These are phyloP conservation scores for Ophiocordyceps sinensis DNA, from an alignment of 2,329 filamentous ascomycete genomes.

Conservation along the genomic window DNA sequence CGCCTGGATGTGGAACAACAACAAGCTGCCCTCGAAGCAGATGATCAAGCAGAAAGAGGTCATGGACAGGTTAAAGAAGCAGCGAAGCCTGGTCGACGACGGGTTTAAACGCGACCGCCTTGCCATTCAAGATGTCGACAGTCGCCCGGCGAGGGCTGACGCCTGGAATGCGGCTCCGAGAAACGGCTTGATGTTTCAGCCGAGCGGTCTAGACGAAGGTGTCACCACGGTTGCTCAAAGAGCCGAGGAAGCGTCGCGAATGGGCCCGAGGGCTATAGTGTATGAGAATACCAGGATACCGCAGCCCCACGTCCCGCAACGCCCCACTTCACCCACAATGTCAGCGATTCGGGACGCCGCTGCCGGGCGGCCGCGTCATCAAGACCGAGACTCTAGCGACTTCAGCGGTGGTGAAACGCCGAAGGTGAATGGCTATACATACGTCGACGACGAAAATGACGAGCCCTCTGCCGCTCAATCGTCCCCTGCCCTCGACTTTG, in stretches of 20 bases:
- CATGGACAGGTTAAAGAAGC: conserved; percentile 34
- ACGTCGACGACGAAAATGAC: conserved; percentile 63
- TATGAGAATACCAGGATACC: conserved; percentile 77
- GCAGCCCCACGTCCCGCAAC: conserved; percentile 23
- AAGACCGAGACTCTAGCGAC: conserved; percentile 45
- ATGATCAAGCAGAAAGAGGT: conserved; percentile 54
- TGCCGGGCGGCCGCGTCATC: conserved; percentile 50
- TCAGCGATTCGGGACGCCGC: conserved; percentile 78
- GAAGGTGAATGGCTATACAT: conserved; percentile 82
- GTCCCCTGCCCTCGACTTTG: conserved; percentile 37
- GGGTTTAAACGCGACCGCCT: conserved; percentile 43
- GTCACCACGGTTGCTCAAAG: conserved; percentile 50
- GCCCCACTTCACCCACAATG: conserved; percentile 65
- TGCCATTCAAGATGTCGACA: conserved; percentile 51
- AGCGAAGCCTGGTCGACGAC: conserved; percentile 35
- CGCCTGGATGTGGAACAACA: conserved; percentile 76
- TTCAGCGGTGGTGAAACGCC: conserved; percentile 62
- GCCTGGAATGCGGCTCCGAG: conserved; percentile 60
- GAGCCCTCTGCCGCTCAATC: conserved; percentile 13
- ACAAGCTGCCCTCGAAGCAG: conserved; percentile 73
- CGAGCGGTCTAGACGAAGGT: conserved; percentile 47
- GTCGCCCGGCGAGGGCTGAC: conserved; percentile 63
- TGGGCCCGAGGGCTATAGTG: conserved; percentile 61
- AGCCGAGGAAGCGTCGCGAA: conserved; percentile 55
- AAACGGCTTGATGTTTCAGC: conserved; percentile 79